Evolutionary conservation across 495 filamentous ascomycete genomes (phyloP).

Genomic region (Oleoguttula mirabilis): DNA sequence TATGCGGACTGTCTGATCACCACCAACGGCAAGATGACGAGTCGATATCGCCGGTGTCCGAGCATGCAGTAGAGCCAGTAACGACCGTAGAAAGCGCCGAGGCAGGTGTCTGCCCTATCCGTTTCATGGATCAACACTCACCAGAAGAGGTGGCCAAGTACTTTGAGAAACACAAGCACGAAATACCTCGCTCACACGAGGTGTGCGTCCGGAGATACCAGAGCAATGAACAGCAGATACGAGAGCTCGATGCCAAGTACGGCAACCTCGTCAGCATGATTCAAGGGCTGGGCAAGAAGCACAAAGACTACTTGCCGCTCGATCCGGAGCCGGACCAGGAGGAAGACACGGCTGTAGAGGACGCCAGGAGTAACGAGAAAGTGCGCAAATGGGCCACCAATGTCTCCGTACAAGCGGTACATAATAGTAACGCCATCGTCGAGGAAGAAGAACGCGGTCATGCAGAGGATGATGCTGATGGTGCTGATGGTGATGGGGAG

Average conservation of each 20-base stretch:
- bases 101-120: constrained; percentile 57
- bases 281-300: constrained; percentile 66
- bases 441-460: constrained; percentile 29
- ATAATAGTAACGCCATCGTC: no score
- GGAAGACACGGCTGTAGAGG: constrained; percentile 30
- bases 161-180: constrained; percentile 83
- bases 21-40: background rate
- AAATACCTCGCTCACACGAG: constrained; percentile 80
- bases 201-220: constrained; percentile 82
- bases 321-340: constrained; percentile 37
- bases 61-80: background rate
- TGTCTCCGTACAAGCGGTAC: constrained; percentile 34
- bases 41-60: constrained; percentile 34
- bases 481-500: constrained; percentile 33
- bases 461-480: constrained; percentile 26
- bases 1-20: constrained; percentile 16
- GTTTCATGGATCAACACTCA: constrained; percentile 76
- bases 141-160: constrained; percentile 85
- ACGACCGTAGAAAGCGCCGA: constrained; percentile 12
- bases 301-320: constrained; percentile 64
- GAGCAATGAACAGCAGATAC: constrained; percentile 65
- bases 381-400: constrained; percentile 73
- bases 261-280: constrained; percentile 85
- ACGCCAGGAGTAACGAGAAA: constrained; percentile 40
- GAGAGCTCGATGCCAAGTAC: constrained; percentile 81